Evolutionary conservation across 148 eudicot species (phyloP).

Genomic region (Nepenthes gracilis): DNA sequence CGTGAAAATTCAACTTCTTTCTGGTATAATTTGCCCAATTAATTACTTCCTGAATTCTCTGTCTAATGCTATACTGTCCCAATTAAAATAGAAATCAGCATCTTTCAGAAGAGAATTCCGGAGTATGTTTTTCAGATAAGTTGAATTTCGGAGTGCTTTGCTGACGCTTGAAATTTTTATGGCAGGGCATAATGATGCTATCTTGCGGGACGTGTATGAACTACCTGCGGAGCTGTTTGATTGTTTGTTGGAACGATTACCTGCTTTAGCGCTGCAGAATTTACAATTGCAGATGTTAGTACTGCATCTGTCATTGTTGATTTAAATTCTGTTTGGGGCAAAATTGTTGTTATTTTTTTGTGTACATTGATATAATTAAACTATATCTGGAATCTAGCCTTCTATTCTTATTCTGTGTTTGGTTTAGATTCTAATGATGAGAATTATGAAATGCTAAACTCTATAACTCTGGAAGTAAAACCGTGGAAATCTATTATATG

Average conservation of each 20-base stretch:
- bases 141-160: neutral
- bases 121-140: neutral
- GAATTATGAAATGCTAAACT: no score
- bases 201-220: slow-evolving; percentile 24
- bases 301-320: neutral
- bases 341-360: neutral
- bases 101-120: neutral
- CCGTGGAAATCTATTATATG: no score
- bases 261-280: slow-evolving; percentile 57
- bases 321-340: neutral
- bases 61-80: neutral
- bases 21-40: slow-evolving; percentile 13
- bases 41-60: neutral
- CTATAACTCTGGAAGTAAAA: no score
- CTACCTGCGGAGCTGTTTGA: slow-evolving; percentile 63
- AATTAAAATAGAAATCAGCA: neutral
- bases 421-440: neutral
- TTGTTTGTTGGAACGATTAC: slow-evolving; percentile 43
- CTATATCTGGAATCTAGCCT: neutral
- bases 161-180: no score
- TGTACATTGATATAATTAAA: neutral
- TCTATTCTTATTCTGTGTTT: neutral
- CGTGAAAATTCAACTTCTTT: slow-evolving; percentile 25
- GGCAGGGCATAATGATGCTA: no score
- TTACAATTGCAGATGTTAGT: slow-evolving; percentile 47